Evolutionary conservation across 2,329 filamentous ascomycete genomes (phyloP).

Genomic region (Aspergillus quadricinctus): DNA sequence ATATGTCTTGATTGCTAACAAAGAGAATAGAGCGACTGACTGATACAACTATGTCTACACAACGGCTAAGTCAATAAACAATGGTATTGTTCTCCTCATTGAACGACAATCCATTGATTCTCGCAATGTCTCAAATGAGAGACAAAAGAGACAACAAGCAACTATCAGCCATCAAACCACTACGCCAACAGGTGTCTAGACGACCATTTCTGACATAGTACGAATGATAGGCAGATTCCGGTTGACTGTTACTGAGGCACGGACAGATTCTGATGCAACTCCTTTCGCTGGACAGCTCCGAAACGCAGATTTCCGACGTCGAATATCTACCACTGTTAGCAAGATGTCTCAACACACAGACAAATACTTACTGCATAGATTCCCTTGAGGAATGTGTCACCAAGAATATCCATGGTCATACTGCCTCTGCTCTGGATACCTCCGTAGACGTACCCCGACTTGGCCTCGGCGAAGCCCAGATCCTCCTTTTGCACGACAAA

Average conservation of each 20-base stretch:
- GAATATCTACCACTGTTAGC: constrained; percentile 47
- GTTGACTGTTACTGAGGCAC: neutral
- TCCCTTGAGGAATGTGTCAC: constrained; percentile 61
- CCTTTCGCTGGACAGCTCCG: constrained; percentile 54
- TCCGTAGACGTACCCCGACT: constrained; percentile 56
- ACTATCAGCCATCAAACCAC: neutral
- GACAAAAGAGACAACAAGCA: neutral
- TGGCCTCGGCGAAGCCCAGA: constrained; percentile 54
- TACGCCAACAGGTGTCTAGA: no score
- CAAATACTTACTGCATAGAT: constrained; percentile 55
- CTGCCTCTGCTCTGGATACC: constrained; percentile 61
- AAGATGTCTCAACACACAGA: neutral
- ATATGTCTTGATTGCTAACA: neutral
- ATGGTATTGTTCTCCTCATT: neutral
- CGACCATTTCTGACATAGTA: no score
- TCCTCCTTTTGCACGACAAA: constrained; percentile 62
- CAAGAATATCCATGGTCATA: constrained; percentile 59
- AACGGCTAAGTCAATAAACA: neutral
- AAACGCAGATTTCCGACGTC: constrained; percentile 59
- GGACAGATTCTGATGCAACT: neutral
- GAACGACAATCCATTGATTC: neutral
- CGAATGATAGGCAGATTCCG: no score
- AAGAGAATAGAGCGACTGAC: neutral
- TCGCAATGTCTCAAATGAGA: neutral
- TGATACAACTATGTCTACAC: neutral